Percentiles rank a stretch among this genome's conserved stretches.
phyloP scores from a whole-genome alignment of 2,329 filamentous ascomycete species.

The Neopestalotiopsis clavispora region DNA sequence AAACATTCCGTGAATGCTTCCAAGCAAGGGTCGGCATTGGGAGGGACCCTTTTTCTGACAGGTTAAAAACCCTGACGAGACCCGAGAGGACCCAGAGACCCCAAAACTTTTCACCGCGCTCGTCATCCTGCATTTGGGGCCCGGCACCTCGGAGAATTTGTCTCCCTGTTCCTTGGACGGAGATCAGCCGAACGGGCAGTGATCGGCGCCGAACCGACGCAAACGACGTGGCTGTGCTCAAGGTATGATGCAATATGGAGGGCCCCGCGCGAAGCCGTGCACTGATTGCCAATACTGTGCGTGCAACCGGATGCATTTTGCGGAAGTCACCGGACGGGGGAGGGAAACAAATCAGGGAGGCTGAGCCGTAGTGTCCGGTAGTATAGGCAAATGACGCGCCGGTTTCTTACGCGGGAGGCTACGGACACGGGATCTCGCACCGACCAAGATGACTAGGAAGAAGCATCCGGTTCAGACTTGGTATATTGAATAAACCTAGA shows the following conservation, averaged over 20 bases:
- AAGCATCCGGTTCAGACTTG: too few relatives aligned
- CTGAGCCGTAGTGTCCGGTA: too few relatives aligned
- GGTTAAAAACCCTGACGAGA: background rate
- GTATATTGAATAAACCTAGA: too few relatives aligned
- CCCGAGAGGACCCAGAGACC: too few relatives aligned
- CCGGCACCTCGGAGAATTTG: conserved; percentile 4
- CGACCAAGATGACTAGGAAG: too few relatives aligned
- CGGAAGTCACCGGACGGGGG: too few relatives aligned
- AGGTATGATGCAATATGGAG: conserved; percentile 10
- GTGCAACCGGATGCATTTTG: background rate
- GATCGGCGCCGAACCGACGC: background rate
- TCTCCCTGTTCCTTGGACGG: background rate
- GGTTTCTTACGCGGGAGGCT: too few relatives aligned
- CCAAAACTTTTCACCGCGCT: background rate
- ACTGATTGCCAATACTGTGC: background rate
- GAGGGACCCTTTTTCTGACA: background rate
- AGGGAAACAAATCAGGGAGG: too few relatives aligned
- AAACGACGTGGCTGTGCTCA: conserved; percentile 10
- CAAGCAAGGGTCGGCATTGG: background rate
- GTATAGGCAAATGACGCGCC: too few relatives aligned
- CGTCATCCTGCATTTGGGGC: background rate
- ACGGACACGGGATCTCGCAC: too few relatives aligned
- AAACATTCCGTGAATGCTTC: background rate
- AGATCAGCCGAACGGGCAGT: conserved; percentile 6
- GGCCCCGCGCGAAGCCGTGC: background rate